phyloP scores from a whole-genome alignment of 345 rosid genomes.

The Acer saccharum region DNA sequence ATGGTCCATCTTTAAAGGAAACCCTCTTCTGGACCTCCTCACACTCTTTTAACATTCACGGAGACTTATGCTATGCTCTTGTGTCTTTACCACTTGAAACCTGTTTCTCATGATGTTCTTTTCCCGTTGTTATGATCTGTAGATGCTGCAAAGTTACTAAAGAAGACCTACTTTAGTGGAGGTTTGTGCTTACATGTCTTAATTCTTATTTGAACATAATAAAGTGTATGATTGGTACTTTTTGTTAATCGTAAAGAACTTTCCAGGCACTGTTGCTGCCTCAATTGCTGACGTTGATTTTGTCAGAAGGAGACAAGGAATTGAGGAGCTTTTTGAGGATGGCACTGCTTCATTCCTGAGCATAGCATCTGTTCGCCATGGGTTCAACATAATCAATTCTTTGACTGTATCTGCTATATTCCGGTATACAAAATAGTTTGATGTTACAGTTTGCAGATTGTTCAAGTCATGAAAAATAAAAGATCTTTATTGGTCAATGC shows the following conservation, averaged over 20 bases:
- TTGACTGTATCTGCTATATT: slow-evolving; percentile 64
- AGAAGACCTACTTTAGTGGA: slow-evolving; percentile 91
- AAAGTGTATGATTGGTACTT: not conserved
- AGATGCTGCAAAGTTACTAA: slow-evolving; percentile 88
- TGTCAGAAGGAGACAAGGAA: slow-evolving; percentile 81
- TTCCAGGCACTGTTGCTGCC: slow-evolving; percentile 90
- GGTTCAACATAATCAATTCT: slow-evolving; percentile 75
- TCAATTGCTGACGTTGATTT: slow-evolving; percentile 94
- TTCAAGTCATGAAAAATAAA: not conserved
- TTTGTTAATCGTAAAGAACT: slow-evolving; percentile 10
- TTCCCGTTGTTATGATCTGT: slow-evolving; percentile 27
- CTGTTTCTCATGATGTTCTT: slow-evolving; percentile 11
- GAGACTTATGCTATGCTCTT: not conserved
- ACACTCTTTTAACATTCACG: not conserved
- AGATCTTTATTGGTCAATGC: not conserved
- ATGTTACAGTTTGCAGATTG: not conserved
- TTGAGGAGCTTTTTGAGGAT: slow-evolving; percentile 91
- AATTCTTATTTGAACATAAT: slow-evolving; percentile 12
- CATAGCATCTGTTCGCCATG: slow-evolving; percentile 80
- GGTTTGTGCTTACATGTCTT: slow-evolving; percentile 52
- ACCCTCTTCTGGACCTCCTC: not conserved
- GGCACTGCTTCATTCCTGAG: slow-evolving; percentile 86
- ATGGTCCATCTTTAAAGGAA: not conserved
- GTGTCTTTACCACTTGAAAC: not conserved
- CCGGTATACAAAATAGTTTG: slow-evolving; percentile 46